Percentiles rank a stretch among this genome's conserved stretches.
Evolutionary conservation across 176 grass and related monocot species (phyloP).

Genomic region (Lolium perenne): DNA sequence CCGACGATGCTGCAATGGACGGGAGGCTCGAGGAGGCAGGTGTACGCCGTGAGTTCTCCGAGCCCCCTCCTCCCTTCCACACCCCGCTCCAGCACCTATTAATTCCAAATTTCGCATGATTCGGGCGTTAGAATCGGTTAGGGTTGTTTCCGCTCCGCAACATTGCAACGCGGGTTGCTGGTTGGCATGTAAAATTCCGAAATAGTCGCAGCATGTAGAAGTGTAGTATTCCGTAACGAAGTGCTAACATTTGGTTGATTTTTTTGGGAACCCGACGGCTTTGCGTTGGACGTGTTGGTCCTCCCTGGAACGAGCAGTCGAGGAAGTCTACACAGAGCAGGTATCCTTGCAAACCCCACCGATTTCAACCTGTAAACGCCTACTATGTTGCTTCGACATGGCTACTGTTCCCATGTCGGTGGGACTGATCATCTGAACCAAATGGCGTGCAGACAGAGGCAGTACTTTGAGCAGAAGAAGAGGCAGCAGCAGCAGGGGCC

Average conservation of each 20-base stretch:
- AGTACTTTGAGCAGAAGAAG: conserved; percentile 96
- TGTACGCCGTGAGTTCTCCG: conserved; percentile 68
- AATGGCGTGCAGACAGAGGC: conserved; percentile 75
- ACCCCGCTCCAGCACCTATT: not conserved
- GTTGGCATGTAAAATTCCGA: conserved; percentile 2
- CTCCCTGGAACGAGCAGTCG: not conserved
- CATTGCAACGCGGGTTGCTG: not conserved
- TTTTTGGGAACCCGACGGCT: not conserved
- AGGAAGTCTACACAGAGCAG: conserved; percentile 71
- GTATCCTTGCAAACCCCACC: conserved; percentile 47
- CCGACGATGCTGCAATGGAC: conserved; percentile 86
- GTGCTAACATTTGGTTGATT: conserved; percentile 20
- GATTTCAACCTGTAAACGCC: conserved; percentile 26
- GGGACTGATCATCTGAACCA: not conserved
- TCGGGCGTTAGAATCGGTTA: not conserved
- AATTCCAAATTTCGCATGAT: not conserved
- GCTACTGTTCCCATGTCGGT: not conserved
- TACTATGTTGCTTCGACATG: not conserved
- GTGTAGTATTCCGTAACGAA: conserved; percentile 14
- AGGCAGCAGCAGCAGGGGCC: conserved; percentile 64
- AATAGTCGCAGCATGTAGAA: not conserved
- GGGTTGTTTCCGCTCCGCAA: not conserved
- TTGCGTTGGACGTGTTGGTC: not conserved
- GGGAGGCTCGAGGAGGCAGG: conserved; percentile 84
- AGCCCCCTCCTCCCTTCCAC: not conserved